Base-by-base conservation (phyloP, 805 yeast species). In the Candida maltosa region DNA sequence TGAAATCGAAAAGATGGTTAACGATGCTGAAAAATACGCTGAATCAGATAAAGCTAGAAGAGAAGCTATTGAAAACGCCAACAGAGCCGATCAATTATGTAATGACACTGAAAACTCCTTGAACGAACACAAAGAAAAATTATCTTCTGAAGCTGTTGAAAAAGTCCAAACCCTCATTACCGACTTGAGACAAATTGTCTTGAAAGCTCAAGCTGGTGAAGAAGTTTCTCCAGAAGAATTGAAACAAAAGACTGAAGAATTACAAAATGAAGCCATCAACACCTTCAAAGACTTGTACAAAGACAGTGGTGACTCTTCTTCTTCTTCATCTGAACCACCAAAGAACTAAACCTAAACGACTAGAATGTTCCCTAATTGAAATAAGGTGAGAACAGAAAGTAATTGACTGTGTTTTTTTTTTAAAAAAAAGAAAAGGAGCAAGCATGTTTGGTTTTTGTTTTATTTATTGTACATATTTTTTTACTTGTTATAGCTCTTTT, bases 1-100 rank as follows among this genome's bases (percentile, higher is more conserved):
- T 41, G 96, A 88, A 73, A 84, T 88, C 58, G 95, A 87, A 66
- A 77, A 82, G 65, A 81, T 89, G 87, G 91, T 88, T 42, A 78
- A 74, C 65, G 95, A 86, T 52, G 94, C 96, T 54, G 94, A 87
- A 72, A 82, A 82, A 67, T 82, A 71, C 70, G 85, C 87, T 54
- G 88, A 85, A 62, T 78, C 85, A 52, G 97, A 88, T 73, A 80
- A 83, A 73, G 86, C 84, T 44, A 81, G 83, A 65, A 83, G 83
- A 62, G 87, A 81, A 69, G 69, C 88, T 40, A 81, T 89, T 57
- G 94, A 86, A 69, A 62, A 71, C 48, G 94, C 94, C 51, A 87
- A 83, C 81, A 84, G 82, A 58, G 86, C 87, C 50, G 89, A 83
- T 65, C 78, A 78, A 61, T 77, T 83, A 62, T 77, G 82, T 63